phyloP scores from a whole-genome alignment of 2,329 filamentous ascomycete species.

The Aspergillus neoniger region DNA sequence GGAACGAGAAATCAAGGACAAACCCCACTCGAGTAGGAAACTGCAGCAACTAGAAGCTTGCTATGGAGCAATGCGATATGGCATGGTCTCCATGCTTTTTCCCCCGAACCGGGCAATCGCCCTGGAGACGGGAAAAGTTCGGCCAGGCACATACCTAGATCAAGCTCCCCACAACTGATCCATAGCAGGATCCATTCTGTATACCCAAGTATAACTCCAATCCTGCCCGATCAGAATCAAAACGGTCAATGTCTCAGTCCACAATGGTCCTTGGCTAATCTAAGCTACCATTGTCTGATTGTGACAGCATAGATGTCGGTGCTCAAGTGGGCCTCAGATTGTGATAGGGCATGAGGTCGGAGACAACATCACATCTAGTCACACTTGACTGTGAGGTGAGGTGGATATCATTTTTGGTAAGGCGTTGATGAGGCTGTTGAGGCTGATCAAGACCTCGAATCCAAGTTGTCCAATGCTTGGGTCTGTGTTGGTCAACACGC shows the following conservation, averaged over 20 bases:
- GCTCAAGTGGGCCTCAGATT: background rate
- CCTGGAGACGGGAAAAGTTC: background rate
- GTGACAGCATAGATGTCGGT: background rate
- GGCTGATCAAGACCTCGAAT: background rate
- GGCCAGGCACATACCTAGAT: background rate
- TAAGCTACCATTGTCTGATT: background rate
- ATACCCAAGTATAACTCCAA: background rate
- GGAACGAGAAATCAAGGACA: no score
- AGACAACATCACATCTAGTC: background rate
- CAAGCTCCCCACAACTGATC: background rate
- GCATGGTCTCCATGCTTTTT: no score
- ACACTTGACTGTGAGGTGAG: background rate
- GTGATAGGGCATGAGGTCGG: background rate
- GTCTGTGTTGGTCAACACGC: background rate
- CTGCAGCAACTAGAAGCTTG: no score
- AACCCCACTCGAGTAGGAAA: no score
- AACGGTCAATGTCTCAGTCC: background rate
- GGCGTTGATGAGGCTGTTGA: background rate
- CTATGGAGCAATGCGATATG: no score
- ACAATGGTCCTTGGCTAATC: background rate
- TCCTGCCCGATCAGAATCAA: background rate
- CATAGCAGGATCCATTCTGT: background rate
- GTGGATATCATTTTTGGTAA: background rate
- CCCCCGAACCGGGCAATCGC: background rate
- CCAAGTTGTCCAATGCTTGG: background rate